Evolutionary conservation across 192 early-diverging fungal species (phyloP), one percentile per base, ranked within the genome.

Genomic region (Podila horticola): DNA sequence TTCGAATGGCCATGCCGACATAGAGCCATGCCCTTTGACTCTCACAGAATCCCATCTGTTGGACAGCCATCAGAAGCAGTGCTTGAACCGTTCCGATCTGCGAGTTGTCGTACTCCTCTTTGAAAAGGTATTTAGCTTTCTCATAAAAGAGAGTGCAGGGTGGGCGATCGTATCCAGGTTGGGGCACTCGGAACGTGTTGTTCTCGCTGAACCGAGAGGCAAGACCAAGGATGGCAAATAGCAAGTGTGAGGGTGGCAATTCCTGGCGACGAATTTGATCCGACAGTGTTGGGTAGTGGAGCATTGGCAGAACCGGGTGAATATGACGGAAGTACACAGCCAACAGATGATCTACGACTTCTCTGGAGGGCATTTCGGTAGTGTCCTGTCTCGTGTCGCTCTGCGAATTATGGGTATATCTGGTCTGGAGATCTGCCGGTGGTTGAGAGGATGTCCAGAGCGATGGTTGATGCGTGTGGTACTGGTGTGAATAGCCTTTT

Each of bases 11-110:
- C 88, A 92, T 91, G 30, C 93, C 93, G 57, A 85, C 86, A 69
- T 91, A 91, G n/a, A 94, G 77, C 94, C 94, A 95, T 65, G 90
- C 89, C n/a, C 90, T 74, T 20, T 91, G 90, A 63, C 89, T 66
- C 59, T 84, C 91, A 73, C 88, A 89, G 51, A 87, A 87, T 19
- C 93, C 92, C 84, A 92, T 89, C 75, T 93, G 90, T 72, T 93
- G 90, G 51, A 91, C 79, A 2, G 91, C 77, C 82, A 94, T 83
- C 38, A 94, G 69, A 22, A 95, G 65, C 29, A 95, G 79, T 0
- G 92, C 88, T 31, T 92, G 90, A 11, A 91, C 87, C 4, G 90
- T 91, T n/a, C 87, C 90, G 20, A 90, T 71, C 12, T 85, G 79
- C 5, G 89, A 83, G 11, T 79, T 71, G 62, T 91, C 92, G 66